phyloP scores from a whole-genome alignment of 768 basidiomycete species.

The Cystobasidium onofrii region DNA sequence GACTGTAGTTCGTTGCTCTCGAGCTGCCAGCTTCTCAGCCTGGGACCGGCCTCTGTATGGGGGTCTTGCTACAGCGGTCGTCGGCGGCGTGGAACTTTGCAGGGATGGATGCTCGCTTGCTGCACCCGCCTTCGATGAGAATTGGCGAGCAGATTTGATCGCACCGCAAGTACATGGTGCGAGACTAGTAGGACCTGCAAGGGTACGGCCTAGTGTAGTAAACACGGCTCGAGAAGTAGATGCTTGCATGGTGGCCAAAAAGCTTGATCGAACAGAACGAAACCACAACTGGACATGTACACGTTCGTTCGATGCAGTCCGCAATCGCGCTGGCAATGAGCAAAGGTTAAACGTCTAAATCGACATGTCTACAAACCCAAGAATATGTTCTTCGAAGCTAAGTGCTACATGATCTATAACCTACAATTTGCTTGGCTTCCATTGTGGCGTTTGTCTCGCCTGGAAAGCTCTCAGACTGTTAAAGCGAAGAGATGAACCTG shows the following conservation, averaged over 20 bases:
- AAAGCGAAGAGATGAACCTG: background rate
- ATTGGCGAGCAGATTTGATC: background rate
- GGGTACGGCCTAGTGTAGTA: background rate
- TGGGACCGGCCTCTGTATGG: background rate
- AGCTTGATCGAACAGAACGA: background rate
- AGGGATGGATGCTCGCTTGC: background rate
- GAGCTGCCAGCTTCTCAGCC: background rate
- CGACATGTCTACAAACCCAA: too few species aligned
- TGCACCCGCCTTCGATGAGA: background rate
- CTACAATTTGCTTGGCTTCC: slow-evolving; percentile 8
- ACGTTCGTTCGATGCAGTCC: background rate
- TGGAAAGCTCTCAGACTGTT: slow-evolving; percentile 25
- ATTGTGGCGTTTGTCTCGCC: background rate
- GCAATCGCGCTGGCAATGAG: too few species aligned
- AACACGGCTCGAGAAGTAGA: slow-evolving; percentile 4
- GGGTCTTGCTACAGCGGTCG: background rate
- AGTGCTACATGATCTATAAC: too few species aligned
- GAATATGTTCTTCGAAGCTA: too few species aligned
- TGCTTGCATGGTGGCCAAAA: slow-evolving; percentile 2
- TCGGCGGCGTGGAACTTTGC: background rate
- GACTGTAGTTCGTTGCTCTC: background rate
- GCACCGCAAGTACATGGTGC: slow-evolving; percentile 13
- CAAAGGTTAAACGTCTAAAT: too few species aligned
- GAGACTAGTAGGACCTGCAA: background rate
- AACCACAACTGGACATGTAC: background rate